These are phyloP conservation scores for Colletotrichum filicis DNA, from an alignment of 2,329 filamentous ascomycete species.

Conservation along the genomic window DNA sequence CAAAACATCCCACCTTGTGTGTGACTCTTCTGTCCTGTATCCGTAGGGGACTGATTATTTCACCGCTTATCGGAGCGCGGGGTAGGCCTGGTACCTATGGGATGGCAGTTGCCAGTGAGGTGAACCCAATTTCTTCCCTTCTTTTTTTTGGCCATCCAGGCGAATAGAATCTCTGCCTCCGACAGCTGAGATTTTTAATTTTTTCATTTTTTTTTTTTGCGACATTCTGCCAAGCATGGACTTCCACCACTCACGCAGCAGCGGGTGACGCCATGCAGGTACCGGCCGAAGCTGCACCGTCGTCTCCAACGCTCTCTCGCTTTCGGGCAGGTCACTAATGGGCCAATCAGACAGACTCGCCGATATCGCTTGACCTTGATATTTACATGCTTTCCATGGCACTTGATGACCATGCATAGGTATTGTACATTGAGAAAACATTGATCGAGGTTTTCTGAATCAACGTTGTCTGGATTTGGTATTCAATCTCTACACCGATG, in stretches of 20 bases:
- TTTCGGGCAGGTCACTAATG: neutral
- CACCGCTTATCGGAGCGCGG: conserved; percentile 34
- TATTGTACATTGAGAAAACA: neutral
- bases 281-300: conserved; percentile 6
- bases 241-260: neutral
- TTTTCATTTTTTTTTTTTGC: neutral
- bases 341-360: neutral
- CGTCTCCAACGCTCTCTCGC: neutral
- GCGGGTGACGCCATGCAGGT: conserved; percentile 18
- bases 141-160: neutral
- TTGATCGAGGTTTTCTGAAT: neutral
- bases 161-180: neutral
- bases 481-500: neutral
- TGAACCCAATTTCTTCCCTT: neutral
- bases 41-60: neutral
- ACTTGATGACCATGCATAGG: neutral
- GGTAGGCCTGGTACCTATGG: conserved; percentile 8
- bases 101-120: conserved; percentile 18
- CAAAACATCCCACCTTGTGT: conserved; percentile 31
- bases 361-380: neutral
- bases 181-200: neutral
- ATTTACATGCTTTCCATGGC: neutral
- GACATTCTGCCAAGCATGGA: neutral
- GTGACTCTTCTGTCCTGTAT: conserved; percentile 2
- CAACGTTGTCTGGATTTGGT: neutral